Percentiles rank a stretch among this genome's conserved stretches.
Conservation (phyloP, 495 filamentous ascomycete species). For the Lasiosphaeria hispida region DNA sequence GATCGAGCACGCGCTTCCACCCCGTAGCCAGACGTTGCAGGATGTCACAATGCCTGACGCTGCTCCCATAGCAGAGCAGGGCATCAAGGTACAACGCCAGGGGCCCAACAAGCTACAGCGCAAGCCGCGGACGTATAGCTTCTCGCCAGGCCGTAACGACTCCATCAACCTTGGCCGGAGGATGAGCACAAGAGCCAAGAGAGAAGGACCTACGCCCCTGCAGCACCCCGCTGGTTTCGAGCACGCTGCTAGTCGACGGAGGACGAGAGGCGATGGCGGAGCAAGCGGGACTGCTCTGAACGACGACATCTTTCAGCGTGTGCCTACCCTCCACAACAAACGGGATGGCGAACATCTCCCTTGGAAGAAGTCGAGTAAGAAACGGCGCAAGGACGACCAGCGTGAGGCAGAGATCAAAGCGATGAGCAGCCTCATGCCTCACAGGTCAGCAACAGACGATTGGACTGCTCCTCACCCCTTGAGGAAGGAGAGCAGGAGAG, state of each 20-base stretch:
- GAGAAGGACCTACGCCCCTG: slow-evolving; percentile 30
- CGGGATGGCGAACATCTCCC: slow-evolving; percentile 54
- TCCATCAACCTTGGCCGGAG: slow-evolving; percentile 36
- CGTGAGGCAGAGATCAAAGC: slow-evolving; percentile 83
- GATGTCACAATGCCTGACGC: slow-evolving; percentile 15
- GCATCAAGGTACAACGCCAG: slow-evolving; percentile 33
- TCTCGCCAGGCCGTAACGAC: slow-evolving; percentile 52
- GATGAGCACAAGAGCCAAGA: slow-evolving; percentile 27
- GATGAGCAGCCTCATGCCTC: slow-evolving; percentile 71
- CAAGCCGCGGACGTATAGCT: slow-evolving; percentile 49
- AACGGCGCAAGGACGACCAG: slow-evolving; percentile 65
- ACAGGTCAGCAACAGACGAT: slow-evolving; percentile 54
- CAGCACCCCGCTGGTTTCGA: slow-evolving; percentile 20
- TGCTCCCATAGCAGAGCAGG: slow-evolving; percentile 20
- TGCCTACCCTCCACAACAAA: slow-evolving; percentile 67
- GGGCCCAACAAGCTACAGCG: slow-evolving; percentile 50
- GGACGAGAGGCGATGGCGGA: slow-evolving; percentile 29
- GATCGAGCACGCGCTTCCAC: slow-evolving; percentile 26
- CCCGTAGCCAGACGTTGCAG: slow-evolving; percentile 41
- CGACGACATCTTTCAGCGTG: slow-evolving; percentile 48
- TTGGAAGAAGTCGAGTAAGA: slow-evolving; percentile 73
- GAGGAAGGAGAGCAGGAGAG: slow-evolving; percentile 63
- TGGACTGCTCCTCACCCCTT: slow-evolving; percentile 50
- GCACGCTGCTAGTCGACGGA: slow-evolving; percentile 1
- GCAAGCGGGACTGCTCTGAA: slow-evolving; percentile 26